A percentile compares a stretch with the other conserved stretches of the same genome.
phyloP scores from a whole-genome alignment of 768 basidiomycete genomes.

The Hydnomerulius pinastri region DNA sequence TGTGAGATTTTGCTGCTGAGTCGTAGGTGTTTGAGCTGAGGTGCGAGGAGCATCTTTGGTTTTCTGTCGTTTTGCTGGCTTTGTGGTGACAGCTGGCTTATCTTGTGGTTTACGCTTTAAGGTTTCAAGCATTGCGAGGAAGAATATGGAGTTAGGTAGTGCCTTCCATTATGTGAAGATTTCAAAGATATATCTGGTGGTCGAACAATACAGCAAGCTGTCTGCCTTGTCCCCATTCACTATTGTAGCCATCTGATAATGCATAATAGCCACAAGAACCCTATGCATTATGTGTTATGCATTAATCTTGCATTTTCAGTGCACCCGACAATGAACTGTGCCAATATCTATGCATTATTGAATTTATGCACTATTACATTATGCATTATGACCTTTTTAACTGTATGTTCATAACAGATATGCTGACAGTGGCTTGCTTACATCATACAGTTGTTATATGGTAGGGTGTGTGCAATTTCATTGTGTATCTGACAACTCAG shows the following conservation, averaged over 20 bases:
- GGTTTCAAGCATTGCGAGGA: background rate
- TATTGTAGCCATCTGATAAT: background rate
- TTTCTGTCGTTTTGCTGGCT: background rate
- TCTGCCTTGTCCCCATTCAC: background rate
- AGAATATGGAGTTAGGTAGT: background rate
- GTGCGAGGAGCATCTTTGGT: background rate
- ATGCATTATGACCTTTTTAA: slow-evolving; percentile 6
- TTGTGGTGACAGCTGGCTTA: background rate
- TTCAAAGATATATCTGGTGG: background rate
- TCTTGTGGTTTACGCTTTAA: background rate
- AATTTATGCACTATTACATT: slow-evolving; percentile 1
- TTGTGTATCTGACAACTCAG: no score
- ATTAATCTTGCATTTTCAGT: background rate
- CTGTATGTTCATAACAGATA: no score
- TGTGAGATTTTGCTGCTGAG: background rate
- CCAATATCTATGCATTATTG: slow-evolving; percentile 2
- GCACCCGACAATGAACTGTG: background rate
- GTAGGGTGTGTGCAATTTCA: no score
- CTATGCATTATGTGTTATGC: slow-evolving; percentile 8
- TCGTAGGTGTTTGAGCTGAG: background rate
- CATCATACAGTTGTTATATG: no score
- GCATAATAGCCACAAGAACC: background rate
- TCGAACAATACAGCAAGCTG: background rate
- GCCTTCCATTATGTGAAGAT: background rate
- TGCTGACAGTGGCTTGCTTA: no score